Evolutionary conservation across 176 grass and related monocot species (phyloP), one percentile per base, ranked within the genome.

Genomic region (Raddia guianensis): DNA sequence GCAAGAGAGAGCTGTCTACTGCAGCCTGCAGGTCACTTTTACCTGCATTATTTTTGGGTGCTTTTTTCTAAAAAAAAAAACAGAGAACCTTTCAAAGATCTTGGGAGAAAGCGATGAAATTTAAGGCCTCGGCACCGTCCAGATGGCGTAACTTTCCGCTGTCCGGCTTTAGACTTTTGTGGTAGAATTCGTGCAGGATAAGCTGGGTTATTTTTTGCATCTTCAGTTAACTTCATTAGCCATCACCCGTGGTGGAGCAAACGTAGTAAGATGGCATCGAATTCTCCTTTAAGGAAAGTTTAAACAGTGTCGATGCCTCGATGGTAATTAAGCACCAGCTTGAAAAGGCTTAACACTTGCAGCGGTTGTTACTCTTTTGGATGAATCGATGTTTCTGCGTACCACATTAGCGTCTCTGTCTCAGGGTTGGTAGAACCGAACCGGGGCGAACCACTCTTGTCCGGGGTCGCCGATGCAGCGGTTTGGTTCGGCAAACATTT

Each of bases 61-160:
- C 7, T 13, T 69, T 83, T 40, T 40, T 27, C n/a, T n/a, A n/a
- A 27, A 27, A 27, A 27, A 27, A 27, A 27, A 40, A 0, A 50
- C 21, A n/a, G 0, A 59, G 40, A 1, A 46, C 7, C 19, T 83
- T 49, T 9, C 63, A 34, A 4, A 64, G 53, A 79, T 65, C 16
- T 65, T 16, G 7, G 49, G 42, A 49, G 83, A 86, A 56, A 80
- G 66, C 33, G 73, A 70, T 77, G 27, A 32, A 37, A 77, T 69
- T 69, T 43, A 3, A 33, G 67, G 0, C 8, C 32, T 55, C 27
- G 32, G 32, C 6, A 12, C 15, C 1, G 48, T 40, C 37, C 37
- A 1, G 37, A 40, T 5, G 4, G 27, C 27, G 27, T 27, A 27
- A 27, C 27, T 27, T 68, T 45, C 49, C 35, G 2, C 18, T 11